Evolutionary conservation across 495 filamentous ascomycete genomes (phyloP), one percentile per base, ranked within the genome.

Genomic region (Physcia stellaris): DNA sequence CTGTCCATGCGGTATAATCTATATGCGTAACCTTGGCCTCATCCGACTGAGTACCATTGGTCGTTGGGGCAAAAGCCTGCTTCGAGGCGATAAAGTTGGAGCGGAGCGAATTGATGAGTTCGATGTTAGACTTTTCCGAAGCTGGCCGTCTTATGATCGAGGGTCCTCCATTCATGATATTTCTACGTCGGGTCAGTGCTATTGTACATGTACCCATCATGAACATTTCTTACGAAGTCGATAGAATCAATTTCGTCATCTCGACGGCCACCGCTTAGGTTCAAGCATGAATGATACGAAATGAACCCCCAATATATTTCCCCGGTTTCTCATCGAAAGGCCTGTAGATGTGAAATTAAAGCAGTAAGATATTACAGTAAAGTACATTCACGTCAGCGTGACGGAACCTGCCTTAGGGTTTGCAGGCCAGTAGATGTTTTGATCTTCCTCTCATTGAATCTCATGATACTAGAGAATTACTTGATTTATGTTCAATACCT

Each of bases 241-340:
- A 92, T 40, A 94, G 75, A 31, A 93, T 76, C 59, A 94, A 67
- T 65, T 83, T 83, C 64, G 75, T 75, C 64, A 78, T 83, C 36
- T n/a, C n/a, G n/a, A n/a, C n/a, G n/a, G n/a, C n/a, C n/a, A n/a
- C n/a, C n/a, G n/a, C n/a, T n/a, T n/a, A n/a, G n/a, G n/a, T n/a
- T n/a, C n/a, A n/a, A n/a, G n/a, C n/a, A n/a, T n/a, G n/a, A n/a
- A n/a, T n/a, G n/a, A n/a, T n/a, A n/a, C n/a, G n/a, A n/a, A n/a
- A n/a, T n/a, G n/a, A n/a, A n/a, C n/a, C n/a, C n/a, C n/a, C n/a
- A n/a, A n/a, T n/a, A n/a, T n/a, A n/a, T n/a, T n/a, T n/a, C n/a
- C n/a, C n/a, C n/a, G n/a, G n/a, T n/a, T n/a, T n/a, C n/a, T n/a
- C n/a, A n/a, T n/a, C n/a, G n/a, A n/a, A n/a, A n/a, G n/a, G n/a